Conservation (phyloP, 2,329 filamentous ascomycete species). For the Cercospora brassicicola region DNA sequence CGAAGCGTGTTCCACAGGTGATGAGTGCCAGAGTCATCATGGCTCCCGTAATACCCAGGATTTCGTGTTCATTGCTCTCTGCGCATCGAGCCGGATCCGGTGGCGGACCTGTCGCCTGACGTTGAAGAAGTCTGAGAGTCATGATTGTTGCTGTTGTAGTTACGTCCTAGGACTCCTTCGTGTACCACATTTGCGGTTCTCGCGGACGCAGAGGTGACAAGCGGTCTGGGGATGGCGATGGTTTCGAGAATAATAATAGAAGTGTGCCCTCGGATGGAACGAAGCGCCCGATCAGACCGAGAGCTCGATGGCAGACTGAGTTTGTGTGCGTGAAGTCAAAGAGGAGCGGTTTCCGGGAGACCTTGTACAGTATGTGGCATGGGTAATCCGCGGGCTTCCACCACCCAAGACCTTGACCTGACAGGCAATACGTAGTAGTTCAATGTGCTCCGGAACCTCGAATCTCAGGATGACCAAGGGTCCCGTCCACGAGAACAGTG, state of each 20-base stretch:
- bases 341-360: background rate
- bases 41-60: constrained; percentile 30
- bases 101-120: constrained; percentile 13
- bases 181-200: background rate
- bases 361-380: constrained; percentile 1
- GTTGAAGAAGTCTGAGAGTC: constrained; percentile 6
- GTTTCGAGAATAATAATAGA: background rate
- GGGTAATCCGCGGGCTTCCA: background rate
- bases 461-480: background rate
- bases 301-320: background rate
- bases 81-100: constrained; percentile 27
- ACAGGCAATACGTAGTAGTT: background rate
- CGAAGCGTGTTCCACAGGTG: constrained; percentile 26
- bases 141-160: constrained; percentile 2
- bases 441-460: background rate
- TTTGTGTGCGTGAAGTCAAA: background rate
- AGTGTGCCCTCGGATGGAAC: background rate
- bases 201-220: background rate
- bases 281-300: background rate
- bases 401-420: background rate
- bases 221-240: background rate
- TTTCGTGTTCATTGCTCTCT: constrained; percentile 28
- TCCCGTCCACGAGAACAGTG: background rate
- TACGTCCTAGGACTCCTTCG: background rate
- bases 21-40: constrained; percentile 27